Conservation (phyloP, 352 stramenopile genomes). For the Phytophthora sp. region DNA sequence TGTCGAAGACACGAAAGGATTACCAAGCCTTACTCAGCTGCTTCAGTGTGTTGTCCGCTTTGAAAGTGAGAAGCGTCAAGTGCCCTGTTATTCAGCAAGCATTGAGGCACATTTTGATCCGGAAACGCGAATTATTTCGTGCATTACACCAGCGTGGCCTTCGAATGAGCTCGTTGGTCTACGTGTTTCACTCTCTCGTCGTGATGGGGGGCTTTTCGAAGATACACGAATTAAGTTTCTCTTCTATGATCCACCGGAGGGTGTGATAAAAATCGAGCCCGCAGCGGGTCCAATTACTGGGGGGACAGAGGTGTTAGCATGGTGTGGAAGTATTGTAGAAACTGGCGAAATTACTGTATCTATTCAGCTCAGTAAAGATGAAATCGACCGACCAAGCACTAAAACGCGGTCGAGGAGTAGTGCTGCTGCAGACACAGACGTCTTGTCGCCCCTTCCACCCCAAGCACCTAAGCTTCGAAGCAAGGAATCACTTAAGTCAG, state of each 20-base stretch:
- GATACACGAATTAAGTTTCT: constrained; percentile 62
- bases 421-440: background rate
- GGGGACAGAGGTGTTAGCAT: constrained; percentile 57
- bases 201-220: constrained; percentile 39
- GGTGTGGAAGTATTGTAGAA: constrained; percentile 71
- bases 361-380: constrained; percentile 34
- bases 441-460: background rate
- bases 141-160: constrained; percentile 53
- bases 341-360: constrained; percentile 69
- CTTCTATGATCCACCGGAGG: constrained; percentile 77
- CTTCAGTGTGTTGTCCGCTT: constrained; percentile 59
- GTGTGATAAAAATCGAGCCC: constrained; percentile 66
- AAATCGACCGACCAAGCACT: background rate
- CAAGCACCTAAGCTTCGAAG: background rate
- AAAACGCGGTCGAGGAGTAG: background rate
- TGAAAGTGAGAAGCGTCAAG: constrained; percentile 36
- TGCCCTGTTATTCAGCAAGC: constrained; percentile 9
- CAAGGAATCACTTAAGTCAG: background rate
- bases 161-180: constrained; percentile 63
- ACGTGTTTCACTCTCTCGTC: constrained; percentile 35
- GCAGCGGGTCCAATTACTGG: constrained; percentile 56
- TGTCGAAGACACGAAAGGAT: constrained; percentile 41
- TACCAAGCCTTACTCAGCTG: constrained; percentile 48
- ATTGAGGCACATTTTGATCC: constrained; percentile 52
- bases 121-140: constrained; percentile 37